These are phyloP conservation scores for Rhynchosporium graminicola DNA, from an alignment of 2,329 filamentous ascomycete species.

Conservation along the genomic window DNA sequence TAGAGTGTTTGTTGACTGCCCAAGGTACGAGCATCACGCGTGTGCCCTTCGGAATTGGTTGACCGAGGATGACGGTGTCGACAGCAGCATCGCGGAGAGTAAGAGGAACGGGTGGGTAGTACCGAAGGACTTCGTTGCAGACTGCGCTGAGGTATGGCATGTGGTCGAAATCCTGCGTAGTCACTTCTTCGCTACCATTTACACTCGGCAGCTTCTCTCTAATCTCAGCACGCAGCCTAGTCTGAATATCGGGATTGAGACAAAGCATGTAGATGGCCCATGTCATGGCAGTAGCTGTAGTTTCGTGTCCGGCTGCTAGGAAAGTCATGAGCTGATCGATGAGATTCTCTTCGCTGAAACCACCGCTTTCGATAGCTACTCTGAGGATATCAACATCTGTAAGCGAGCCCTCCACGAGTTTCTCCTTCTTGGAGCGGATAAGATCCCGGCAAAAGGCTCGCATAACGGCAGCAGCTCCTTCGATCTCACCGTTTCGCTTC, in stretches of 20 bases:
- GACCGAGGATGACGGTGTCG: slow-evolving; percentile 65
- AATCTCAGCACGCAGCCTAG: slow-evolving; percentile 67
- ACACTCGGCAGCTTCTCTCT: slow-evolving; percentile 57
- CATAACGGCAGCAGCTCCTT: slow-evolving; percentile 57
- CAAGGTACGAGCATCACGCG: slow-evolving; percentile 63
- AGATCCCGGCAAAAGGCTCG: slow-evolving; percentile 67
- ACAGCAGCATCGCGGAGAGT: slow-evolving; percentile 66
- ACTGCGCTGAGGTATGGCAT: slow-evolving; percentile 81
- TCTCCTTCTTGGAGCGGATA: slow-evolving; percentile 68
- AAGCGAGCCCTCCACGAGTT: slow-evolving; percentile 51
- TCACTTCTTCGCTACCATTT: slow-evolving; percentile 46
- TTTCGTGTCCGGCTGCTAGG: slow-evolving; percentile 80
- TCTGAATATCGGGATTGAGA: slow-evolving; percentile 64
- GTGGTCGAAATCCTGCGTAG: slow-evolving; percentile 62
- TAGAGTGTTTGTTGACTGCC: slow-evolving; percentile 68
- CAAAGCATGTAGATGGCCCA: slow-evolving; percentile 74
- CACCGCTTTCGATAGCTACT: slow-evolving; percentile 74
- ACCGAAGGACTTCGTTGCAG: slow-evolving; percentile 74
- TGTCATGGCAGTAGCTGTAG: slow-evolving; percentile 73
- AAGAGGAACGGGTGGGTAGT: slow-evolving; percentile 69
- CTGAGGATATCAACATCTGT: slow-evolving; percentile 74
- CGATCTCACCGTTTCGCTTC: slow-evolving; percentile 67
- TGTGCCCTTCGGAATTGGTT: slow-evolving; percentile 70
- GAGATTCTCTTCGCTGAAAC: slow-evolving; percentile 77
- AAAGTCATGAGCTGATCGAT: slow-evolving; percentile 91